Percentiles rank a stretch among this genome's conserved stretches.
These are phyloP conservation scores for Colletotrichum sp. DNA, from an alignment of 2,329 filamentous ascomycete species.

Conservation along the genomic window DNA sequence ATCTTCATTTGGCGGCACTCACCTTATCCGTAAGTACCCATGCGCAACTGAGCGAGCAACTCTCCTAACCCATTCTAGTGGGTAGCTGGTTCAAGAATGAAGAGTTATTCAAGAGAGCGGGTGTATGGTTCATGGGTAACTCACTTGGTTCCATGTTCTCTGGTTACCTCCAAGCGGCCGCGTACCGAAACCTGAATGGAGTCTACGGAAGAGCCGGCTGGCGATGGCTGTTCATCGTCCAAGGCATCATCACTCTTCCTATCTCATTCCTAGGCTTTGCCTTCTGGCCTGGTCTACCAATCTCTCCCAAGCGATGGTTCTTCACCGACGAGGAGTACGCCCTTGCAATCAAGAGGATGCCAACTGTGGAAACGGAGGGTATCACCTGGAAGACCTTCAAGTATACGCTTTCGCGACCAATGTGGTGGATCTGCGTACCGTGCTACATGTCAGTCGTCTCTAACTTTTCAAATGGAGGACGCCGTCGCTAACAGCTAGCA, in stretches of 20 bases:
- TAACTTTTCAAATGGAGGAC: accelerated
- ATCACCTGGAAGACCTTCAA: conserved; percentile 27
- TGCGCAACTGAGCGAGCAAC: not conserved
- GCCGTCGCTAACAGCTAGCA: not conserved
- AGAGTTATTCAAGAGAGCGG: conserved; percentile 53
- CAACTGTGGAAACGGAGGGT: conserved; percentile 23
- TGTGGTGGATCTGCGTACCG: conserved; percentile 27
- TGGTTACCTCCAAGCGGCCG: conserved; percentile 60
- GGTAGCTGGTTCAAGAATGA: conserved; percentile 47
- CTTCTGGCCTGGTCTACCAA: conserved; percentile 37
- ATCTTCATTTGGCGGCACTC: conserved; percentile 30
- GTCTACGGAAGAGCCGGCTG: conserved; percentile 43
- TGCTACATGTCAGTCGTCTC: conserved; percentile 17
- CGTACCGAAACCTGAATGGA: conserved; percentile 57
- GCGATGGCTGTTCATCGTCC: conserved; percentile 46
- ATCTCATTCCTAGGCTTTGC: conserved; percentile 28
- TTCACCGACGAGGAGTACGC: conserved; percentile 29
- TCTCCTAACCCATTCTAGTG: conserved; percentile 33
- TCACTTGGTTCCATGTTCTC: conserved; percentile 60
- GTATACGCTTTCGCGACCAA: conserved; percentile 23
- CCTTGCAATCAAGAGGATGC: conserved; percentile 29
- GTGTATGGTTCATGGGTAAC: conserved; percentile 53
- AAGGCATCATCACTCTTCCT: conserved; percentile 32
- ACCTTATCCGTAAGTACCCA: conserved; percentile 28
- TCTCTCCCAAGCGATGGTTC: conserved; percentile 31